A percentile compares a stretch with the other conserved stretches of the same genome.
Conservation (phyloP, 108 stramenopile genomes). For the Cylindrotheca fusiformis region DNA sequence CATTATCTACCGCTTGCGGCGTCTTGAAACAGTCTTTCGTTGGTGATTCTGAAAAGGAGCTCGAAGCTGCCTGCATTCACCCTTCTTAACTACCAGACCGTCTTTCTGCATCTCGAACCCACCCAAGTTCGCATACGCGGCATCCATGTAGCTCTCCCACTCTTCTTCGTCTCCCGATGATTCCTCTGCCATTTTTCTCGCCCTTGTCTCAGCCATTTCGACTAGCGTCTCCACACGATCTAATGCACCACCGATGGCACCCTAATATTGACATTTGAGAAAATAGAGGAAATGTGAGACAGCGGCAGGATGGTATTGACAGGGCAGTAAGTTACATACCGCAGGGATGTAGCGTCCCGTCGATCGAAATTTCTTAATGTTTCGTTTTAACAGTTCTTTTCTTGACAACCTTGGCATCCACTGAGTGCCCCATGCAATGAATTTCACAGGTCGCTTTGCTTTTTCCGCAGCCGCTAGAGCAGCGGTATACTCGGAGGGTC, state of each 20-base stretch:
- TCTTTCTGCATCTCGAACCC: constrained; percentile 1
- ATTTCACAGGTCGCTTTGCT: constrained; percentile 8
- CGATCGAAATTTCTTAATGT: neutral
- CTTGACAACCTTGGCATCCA: neutral
- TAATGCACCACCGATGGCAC: neutral
- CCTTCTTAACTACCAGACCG: neutral
- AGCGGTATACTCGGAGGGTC: constrained; percentile 6
- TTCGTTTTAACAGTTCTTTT: constrained; percentile 8
- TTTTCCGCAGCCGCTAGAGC: constrained; percentile 8
- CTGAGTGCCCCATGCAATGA: constrained; percentile 4
- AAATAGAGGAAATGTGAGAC: no score
- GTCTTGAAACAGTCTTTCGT: no score
- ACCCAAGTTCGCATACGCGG: neutral
- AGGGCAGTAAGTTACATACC: neutral
- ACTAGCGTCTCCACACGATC: neutral
- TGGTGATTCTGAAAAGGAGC: neutral
- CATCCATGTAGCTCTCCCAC: neutral
- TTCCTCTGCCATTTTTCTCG: neutral
- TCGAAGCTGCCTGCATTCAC: neutral
- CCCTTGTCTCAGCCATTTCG: neutral
- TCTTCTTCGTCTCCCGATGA: no score
- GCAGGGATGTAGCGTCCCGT: constrained; percentile 17
- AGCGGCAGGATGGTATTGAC: no score
- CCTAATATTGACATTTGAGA: neutral
- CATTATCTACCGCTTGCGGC: neutral